Percentiles rank a stretch among this genome's conserved stretches.
Conservation (phyloP, 768 basidiomycete genomes). For the Lentinula detonsa region DNA sequence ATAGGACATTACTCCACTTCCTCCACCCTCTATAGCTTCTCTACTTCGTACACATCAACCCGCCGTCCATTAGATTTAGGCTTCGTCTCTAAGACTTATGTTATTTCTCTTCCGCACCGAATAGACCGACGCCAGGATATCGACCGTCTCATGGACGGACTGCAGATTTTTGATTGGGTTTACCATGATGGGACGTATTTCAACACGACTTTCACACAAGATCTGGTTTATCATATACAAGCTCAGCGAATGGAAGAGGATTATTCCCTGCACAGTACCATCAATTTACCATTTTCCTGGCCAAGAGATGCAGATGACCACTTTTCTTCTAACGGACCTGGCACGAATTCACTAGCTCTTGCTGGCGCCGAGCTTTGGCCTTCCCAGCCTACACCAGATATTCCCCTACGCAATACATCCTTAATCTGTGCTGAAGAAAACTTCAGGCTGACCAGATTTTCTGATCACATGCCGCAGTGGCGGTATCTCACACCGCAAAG, state of each 20-base stretch:
- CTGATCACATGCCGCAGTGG: neutral
- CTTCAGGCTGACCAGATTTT: neutral
- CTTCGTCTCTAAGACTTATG: constrained; percentile 2
- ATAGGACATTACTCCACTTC: neutral
- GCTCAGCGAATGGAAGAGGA: neutral
- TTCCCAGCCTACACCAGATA: neutral
- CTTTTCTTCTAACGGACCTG: neutral
- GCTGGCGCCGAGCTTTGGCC: constrained; percentile 5
- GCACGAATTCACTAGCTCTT: neutral
- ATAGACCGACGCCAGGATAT: neutral
- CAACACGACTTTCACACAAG: neutral
- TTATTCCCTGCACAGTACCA: neutral
- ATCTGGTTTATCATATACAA: neutral
- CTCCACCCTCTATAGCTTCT: neutral
- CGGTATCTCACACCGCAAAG: constrained; percentile 31
- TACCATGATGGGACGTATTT: constrained; percentile 3
- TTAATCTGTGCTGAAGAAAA: constrained; percentile 2
- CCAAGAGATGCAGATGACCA: neutral
- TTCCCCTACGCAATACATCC: neutral
- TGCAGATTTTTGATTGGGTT: neutral
- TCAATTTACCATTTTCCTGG: constrained; percentile 5
- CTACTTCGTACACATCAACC: too few relatives aligned
- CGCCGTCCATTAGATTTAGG: neutral
- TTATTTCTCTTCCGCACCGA: constrained; percentile 4
- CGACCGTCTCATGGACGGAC: neutral